Conservation (phyloP, 2,329 filamentous ascomycete species). For the Tolypocladium ovalisporum region DNA sequence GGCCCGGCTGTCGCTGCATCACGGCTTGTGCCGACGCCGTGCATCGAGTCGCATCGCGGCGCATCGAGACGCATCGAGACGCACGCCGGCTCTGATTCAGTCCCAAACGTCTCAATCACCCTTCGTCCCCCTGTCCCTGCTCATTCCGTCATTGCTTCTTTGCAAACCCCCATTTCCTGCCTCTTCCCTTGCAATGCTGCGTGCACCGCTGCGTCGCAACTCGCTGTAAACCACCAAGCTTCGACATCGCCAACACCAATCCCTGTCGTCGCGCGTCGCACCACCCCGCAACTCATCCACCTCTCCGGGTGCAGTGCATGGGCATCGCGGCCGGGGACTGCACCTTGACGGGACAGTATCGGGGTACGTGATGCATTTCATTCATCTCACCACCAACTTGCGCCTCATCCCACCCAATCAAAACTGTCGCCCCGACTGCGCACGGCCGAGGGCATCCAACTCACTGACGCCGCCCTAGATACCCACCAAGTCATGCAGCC, state of each 20-base stretch:
- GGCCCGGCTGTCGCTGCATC: not conserved
- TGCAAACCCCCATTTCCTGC: not conserved
- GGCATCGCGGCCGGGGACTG: conserved; percentile 6
- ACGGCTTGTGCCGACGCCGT: not conserved
- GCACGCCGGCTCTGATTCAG: not conserved
- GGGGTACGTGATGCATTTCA: not conserved
- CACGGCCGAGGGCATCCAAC: not conserved
- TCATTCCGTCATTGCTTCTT: not conserved
- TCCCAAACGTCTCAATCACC: not conserved
- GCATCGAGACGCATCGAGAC: not conserved
- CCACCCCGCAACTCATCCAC: not conserved
- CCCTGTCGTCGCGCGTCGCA: not conserved
- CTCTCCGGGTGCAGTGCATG: conserved; percentile 7
- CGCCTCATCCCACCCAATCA: no score
- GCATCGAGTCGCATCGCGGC: not conserved
- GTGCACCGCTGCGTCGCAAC: not conserved
- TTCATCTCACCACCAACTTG: not conserved
- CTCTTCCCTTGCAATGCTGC: not conserved
- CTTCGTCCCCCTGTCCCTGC: not conserved
- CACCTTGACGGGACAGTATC: conserved; percentile 5
- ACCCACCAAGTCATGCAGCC: conserved; percentile 15
- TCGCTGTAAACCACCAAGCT: not conserved
- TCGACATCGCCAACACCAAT: not conserved
- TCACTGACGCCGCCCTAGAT: not conserved
- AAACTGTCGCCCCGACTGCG: no score